These are phyloP conservation scores for Yamadazyma phyllophila DNA, from an alignment of 805 yeast species.

Conservation along the genomic window DNA sequence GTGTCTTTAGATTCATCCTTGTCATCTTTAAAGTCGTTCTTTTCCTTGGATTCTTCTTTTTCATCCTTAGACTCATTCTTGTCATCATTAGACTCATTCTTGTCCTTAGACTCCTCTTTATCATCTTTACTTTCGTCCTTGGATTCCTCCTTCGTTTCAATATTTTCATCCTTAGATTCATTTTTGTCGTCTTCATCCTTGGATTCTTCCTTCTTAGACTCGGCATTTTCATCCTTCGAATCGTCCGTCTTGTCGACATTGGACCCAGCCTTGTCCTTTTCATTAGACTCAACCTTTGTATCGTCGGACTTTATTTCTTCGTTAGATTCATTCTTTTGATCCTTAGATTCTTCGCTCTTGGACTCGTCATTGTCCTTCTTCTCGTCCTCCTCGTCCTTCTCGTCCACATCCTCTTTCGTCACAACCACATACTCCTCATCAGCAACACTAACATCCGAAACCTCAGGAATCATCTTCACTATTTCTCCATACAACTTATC, in stretches of 20 bases:
- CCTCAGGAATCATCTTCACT: constrained; percentile 8
- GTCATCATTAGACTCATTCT: background rate
- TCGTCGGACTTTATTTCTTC: too few relatives aligned
- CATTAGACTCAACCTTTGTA: too few relatives aligned
- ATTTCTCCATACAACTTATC: constrained; percentile 7
- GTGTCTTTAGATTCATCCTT: too few relatives aligned
- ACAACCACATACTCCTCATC: constrained; percentile 7
- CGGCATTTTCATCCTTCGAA: background rate
- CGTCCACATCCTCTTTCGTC: background rate
- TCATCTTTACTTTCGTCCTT: background rate
- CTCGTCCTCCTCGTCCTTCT: background rate
- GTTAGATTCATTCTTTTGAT: too few relatives aligned
- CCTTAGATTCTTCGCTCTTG: too few relatives aligned
- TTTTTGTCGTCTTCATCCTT: background rate
- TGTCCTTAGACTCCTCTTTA: background rate
- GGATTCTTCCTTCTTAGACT: background rate
- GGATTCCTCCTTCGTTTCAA: background rate
- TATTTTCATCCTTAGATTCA: background rate
- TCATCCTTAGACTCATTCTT: background rate
- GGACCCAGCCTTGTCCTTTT: too few relatives aligned
- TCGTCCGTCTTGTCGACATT: too few relatives aligned
- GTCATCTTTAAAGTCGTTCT: too few relatives aligned
- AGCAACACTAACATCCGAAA: constrained; percentile 10
- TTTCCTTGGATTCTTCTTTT: background rate
- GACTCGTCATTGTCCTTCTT: background rate